Conservation (phyloP, 306 rosid genomes). For the Amphicarpaea edgeworthii region DNA sequence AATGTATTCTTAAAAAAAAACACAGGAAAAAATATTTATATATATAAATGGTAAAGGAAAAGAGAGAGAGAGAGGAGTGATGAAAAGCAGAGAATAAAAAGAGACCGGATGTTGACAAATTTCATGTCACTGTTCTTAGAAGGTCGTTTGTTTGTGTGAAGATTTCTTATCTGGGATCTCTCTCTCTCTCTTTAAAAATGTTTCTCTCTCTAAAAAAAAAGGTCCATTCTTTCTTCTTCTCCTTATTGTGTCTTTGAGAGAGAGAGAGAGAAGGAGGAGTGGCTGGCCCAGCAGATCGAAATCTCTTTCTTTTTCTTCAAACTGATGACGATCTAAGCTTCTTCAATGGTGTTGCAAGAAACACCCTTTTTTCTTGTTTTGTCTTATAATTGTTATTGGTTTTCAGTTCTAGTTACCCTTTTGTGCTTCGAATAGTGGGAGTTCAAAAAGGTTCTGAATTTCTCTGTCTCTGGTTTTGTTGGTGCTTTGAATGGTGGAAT, state of each 20-base stretch:
- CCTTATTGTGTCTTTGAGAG: conserved; percentile 43
- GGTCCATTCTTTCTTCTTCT: conserved; percentile 45
- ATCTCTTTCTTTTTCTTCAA: conserved; percentile 70
- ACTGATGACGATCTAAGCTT: conserved; percentile 79
- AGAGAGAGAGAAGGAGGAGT: conserved; percentile 55
- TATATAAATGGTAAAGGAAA: conserved; percentile 44
- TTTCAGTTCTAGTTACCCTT: conserved; percentile 51
- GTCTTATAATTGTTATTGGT: conserved; percentile 47
- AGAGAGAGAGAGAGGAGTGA: conserved; percentile 54
- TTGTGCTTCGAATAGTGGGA: conserved; percentile 49
- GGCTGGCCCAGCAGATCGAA: conserved; percentile 99
- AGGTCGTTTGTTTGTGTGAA: conserved; percentile 95
- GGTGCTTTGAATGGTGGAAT: conserved; percentile 61
- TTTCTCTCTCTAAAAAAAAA: conserved; percentile 48
- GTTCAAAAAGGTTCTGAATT: conserved; percentile 42
- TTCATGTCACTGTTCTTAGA: conserved; percentile 99
- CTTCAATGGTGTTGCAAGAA: conserved; percentile 68
- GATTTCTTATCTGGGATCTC: conserved; percentile 99
- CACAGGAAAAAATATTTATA: conserved; percentile 26
- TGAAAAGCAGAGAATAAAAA: conserved; percentile 96
- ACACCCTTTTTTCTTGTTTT: conserved; percentile 63
- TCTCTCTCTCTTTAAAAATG: conserved; percentile 56
- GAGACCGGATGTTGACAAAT: conserved; percentile 99
- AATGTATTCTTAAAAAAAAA: conserved; percentile 42
- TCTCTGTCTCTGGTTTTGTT: conserved; percentile 50